Conservation (phyloP, 257 asterid genomes). For the Solanum commersonii region DNA sequence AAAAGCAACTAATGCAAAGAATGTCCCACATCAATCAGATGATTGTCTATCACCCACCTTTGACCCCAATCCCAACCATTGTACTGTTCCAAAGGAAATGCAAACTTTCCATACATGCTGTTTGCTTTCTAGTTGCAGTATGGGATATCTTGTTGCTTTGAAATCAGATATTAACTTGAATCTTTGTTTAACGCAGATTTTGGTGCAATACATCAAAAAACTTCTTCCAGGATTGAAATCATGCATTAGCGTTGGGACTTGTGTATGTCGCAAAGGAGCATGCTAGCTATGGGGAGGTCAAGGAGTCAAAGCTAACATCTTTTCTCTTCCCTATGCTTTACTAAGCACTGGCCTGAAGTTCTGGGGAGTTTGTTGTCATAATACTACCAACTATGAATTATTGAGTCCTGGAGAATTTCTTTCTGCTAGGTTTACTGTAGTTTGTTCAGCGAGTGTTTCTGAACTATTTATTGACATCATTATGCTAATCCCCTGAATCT, state of each 20-base stretch:
- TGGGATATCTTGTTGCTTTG: not conserved
- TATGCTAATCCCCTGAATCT: not conserved
- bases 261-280: conserved; percentile 85
- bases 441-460: not conserved
- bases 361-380: not conserved
- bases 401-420: not conserved
- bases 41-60: not conserved
- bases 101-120: not conserved
- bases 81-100: not conserved
- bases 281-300: conserved; percentile 77
- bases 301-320: conserved; percentile 65
- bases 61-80: not conserved
- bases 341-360: not conserved
- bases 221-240: conserved; percentile 84
- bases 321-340: not conserved
- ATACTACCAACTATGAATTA: not conserved
- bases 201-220: conserved; percentile 66
- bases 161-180: not conserved
- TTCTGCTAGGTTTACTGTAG: conserved; percentile 18
- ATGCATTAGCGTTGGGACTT: conserved; percentile 55
- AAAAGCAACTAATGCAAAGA: not conserved
- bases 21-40: not conserved
- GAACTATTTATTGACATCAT: not conserved
- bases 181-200: conserved; percentile 32
- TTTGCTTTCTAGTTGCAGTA: not conserved